Evolutionary conservation across 139 green algal species (phyloP).

Genomic region (Tetradesmus lagerheimii): DNA sequence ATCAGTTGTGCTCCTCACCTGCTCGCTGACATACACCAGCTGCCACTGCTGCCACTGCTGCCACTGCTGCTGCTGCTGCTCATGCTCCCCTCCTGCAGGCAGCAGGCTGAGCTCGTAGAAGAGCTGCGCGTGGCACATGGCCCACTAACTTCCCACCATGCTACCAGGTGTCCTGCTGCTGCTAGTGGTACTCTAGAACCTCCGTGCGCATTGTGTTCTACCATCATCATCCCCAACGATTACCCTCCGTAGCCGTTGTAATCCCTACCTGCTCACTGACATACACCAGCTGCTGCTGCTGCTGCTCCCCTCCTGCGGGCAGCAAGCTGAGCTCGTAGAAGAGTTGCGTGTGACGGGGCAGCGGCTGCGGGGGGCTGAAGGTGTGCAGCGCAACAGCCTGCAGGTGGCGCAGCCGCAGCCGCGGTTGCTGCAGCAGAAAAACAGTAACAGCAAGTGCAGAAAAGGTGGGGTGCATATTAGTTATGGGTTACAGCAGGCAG

Average conservation of each 20-base stretch:
- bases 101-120: not conserved
- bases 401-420: slow-evolving; percentile 28
- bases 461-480: no score
- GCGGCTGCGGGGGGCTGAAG: not conserved
- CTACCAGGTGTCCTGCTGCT: no score
- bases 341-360: not conserved
- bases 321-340: slow-evolving; percentile 10
- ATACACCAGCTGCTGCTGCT: slow-evolving; percentile 15
- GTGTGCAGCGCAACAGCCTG: slow-evolving; percentile 10
- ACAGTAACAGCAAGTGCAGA: no score
- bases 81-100: not conserved
- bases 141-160: no score
- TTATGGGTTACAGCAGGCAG: no score
- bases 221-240: no score
- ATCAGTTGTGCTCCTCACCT: not conserved
- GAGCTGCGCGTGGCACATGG: no score
- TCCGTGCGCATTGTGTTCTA: no score
- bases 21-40: slow-evolving; percentile 35
- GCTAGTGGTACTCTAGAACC: no score
- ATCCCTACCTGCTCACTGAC: slow-evolving; percentile 24
- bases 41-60: not conserved
- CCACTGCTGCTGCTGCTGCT: not conserved
- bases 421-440: slow-evolving; percentile 4
- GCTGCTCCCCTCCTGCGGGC: not conserved
- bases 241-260: no score